A percentile compares a stretch with the other conserved stretches of the same genome.
phyloP scores from a whole-genome alignment of 768 basidiomycete genomes.

The Panaeolus cyanescens region DNA sequence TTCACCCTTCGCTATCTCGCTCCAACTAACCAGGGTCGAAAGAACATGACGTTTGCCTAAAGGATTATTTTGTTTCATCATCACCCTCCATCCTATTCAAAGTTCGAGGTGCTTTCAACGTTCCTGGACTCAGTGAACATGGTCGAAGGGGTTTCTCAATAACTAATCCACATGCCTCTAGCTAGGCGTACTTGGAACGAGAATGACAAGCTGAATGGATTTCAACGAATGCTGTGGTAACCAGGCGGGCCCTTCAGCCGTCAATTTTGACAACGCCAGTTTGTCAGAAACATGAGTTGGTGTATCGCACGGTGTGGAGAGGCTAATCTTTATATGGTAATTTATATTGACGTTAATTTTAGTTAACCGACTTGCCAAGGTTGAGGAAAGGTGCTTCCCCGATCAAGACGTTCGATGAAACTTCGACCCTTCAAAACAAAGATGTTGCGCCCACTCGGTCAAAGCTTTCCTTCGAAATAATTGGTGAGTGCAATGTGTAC shows the following conservation, averaged over 20 bases:
- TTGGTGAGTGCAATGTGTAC: too few species aligned
- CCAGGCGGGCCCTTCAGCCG: not conserved
- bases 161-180: too few species aligned
- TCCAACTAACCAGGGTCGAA: not conserved
- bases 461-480: not conserved
- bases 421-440: conserved; percentile 2
- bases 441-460: not conserved
- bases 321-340: not conserved
- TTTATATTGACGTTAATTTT: not conserved
- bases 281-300: not conserved
- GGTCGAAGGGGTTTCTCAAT: too few species aligned
- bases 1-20: not conserved
- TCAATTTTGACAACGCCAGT: not conserved
- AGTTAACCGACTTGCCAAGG: not conserved
- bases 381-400: not conserved
- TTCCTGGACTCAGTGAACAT: too few species aligned
- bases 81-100: not conserved
- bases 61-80: not conserved
- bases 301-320: not conserved
- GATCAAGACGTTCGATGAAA: not conserved
- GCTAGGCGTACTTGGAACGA: too few species aligned
- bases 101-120: not conserved
- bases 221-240: too few species aligned
- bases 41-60: not conserved
- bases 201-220: too few species aligned